phyloP scores from a whole-genome alignment of 495 filamentous ascomycete species.

The Pseudomonodictys pantanalensis region DNA sequence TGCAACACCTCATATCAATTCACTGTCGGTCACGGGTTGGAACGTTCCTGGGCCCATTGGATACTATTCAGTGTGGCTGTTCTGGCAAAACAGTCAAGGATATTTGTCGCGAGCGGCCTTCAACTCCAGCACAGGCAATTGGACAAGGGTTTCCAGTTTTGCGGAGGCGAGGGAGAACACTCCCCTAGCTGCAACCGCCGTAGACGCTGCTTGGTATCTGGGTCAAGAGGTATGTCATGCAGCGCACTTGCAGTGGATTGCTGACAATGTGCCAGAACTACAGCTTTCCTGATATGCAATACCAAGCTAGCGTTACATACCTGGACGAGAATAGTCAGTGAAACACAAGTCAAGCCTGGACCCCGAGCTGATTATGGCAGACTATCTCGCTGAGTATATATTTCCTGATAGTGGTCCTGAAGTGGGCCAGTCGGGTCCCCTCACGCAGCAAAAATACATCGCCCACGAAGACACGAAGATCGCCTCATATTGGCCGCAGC shows the following conservation, averaged over 20 bases:
- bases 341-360: background rate
- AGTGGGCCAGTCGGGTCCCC: conserved; percentile 7
- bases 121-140: conserved; percentile 25
- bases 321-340: conserved; percentile 4
- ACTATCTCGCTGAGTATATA: conserved; percentile 20
- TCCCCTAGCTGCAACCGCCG: conserved; percentile 8
- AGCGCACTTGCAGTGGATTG: background rate
- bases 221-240: conserved; percentile 1
- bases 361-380: background rate
- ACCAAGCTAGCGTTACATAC: conserved; percentile 14
- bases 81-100: conserved; percentile 8
- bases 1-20: conserved; percentile 5
- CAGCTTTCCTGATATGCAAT: conserved; percentile 3
- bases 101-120: conserved; percentile 16
- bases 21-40: conserved; percentile 15
- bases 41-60: background rate
- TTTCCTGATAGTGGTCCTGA: conserved; percentile 12
- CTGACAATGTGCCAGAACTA: conserved; percentile 9
- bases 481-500: conserved; percentile 17
- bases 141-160: conserved; percentile 16
- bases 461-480: conserved; percentile 4
- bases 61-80: conserved; percentile 9
- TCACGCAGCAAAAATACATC: conserved; percentile 18
- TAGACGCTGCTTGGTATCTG: conserved; percentile 11
- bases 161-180: conserved; percentile 1